These are phyloP conservation scores for Acacia melanoxylon DNA, from an alignment of 306 rosid species.

Conservation along the genomic window DNA sequence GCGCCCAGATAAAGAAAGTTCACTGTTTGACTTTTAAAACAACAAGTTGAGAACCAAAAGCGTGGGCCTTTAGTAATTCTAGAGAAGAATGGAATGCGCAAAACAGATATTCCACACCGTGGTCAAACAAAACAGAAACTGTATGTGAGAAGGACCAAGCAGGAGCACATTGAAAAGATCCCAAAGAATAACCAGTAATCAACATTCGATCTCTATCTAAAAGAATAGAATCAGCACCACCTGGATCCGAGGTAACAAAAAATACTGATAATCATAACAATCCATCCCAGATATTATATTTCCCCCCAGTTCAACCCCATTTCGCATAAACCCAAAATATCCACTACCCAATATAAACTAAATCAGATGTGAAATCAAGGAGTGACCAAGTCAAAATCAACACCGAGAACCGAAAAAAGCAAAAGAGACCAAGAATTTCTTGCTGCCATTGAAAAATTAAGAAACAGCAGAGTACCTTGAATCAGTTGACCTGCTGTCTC, in stretches of 20 bases:
- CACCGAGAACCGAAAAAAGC: background rate
- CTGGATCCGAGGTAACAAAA: conserved; percentile 2
- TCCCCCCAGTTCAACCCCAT: background rate
- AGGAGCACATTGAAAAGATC: background rate
- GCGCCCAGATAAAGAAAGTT: conserved; percentile 14
- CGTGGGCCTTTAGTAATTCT: background rate
- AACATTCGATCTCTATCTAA: background rate
- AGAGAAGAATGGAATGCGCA: background rate
- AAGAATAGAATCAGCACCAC: background rate
- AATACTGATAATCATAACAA: background rate
- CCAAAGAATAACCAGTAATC: background rate
- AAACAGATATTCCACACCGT: background rate
- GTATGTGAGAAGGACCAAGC: background rate
- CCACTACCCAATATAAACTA: conserved; percentile 20
- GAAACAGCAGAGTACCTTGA: background rate
- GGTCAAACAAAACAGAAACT: background rate
- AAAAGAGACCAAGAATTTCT: background rate
- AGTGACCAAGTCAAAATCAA: background rate
- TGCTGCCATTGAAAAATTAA: background rate
- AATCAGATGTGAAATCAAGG: background rate
- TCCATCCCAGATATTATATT: background rate
- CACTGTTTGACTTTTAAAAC: background rate
- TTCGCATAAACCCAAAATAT: background rate
- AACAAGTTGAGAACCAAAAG: background rate
- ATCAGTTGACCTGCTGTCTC: conserved; percentile 4